Evolutionary conservation across 306 rosid genomes (phyloP).

Genomic region (Lablab purpureus): DNA sequence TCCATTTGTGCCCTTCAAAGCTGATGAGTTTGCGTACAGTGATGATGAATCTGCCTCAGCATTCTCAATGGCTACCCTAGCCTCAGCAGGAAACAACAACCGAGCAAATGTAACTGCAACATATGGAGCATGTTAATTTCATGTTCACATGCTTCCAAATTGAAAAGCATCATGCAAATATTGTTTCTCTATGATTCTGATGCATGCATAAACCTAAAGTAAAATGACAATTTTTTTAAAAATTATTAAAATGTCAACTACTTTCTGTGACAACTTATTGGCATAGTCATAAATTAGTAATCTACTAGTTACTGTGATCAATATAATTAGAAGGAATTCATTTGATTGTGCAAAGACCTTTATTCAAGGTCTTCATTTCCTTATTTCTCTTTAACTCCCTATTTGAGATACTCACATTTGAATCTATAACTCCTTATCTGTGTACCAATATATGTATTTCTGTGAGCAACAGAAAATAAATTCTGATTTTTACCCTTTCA

Average conservation of each 20-base stretch:
- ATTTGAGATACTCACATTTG: neutral
- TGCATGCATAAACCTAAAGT: slow-evolving; percentile 22
- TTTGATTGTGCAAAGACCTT: neutral
- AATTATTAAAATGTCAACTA: neutral
- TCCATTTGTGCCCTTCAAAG: slow-evolving; percentile 53
- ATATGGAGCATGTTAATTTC: slow-evolving; percentile 36
- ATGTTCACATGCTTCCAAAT: slow-evolving; percentile 32
- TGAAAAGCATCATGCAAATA: slow-evolving; percentile 14
- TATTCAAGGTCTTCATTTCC: neutral
- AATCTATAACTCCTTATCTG: neutral
- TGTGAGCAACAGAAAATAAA: neutral
- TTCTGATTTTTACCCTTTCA: neutral
- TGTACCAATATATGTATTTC: neutral
- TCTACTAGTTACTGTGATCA: neutral
- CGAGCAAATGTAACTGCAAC: slow-evolving; percentile 82
- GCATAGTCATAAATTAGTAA: neutral
- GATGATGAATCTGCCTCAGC: slow-evolving; percentile 70
- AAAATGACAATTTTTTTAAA: neutral
- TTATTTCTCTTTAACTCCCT: neutral
- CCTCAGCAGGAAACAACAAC: slow-evolving; percentile 82
- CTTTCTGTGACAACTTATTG: neutral
- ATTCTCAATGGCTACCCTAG: slow-evolving; percentile 79
- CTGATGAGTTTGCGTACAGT: slow-evolving; percentile 35
- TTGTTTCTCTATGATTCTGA: neutral
- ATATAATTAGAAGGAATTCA: neutral